These are phyloP conservation scores for Stachybotrys echinatus DNA, from an alignment of 2,329 filamentous ascomycete species.

Conservation along the genomic window DNA sequence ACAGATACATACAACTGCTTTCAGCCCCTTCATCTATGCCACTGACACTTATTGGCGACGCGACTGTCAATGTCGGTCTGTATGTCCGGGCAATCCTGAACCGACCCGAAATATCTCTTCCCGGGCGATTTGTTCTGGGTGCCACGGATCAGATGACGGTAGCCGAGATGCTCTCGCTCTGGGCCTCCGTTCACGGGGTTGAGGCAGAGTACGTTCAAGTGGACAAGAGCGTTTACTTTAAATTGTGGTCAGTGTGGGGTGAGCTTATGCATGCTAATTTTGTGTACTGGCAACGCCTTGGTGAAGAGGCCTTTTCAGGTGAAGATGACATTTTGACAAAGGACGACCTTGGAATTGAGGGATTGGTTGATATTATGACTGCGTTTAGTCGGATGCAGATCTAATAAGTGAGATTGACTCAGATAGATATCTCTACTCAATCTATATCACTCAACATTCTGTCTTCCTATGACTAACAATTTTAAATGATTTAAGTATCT, in stretches of 20 bases:
- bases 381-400: too few relatives aligned
- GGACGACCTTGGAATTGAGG: slow-evolving; percentile 17
- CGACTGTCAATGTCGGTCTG: slow-evolving; percentile 22
- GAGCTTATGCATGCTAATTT: slow-evolving; percentile 20
- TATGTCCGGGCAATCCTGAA: slow-evolving; percentile 25
- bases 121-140: slow-evolving; percentile 22
- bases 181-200: slow-evolving; percentile 20
- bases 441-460: too few relatives aligned
- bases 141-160: slow-evolving; percentile 15
- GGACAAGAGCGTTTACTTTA: slow-evolving; percentile 16
- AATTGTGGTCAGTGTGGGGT: slow-evolving; percentile 22
- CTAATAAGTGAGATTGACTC: too few relatives aligned
- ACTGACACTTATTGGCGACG: slow-evolving; percentile 23
- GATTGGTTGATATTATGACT: slow-evolving; percentile 9
- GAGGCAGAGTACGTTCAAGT: slow-evolving; percentile 17
- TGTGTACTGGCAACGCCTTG: slow-evolving; percentile 17
- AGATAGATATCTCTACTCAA: too few relatives aligned
- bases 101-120: slow-evolving; percentile 20
- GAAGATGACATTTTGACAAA: slow-evolving; percentile 16
- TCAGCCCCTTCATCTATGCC: slow-evolving; percentile 16
- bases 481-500: too few relatives aligned
- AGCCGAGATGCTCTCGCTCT: slow-evolving; percentile 21
- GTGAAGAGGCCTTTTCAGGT: slow-evolving; percentile 14
- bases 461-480: too few relatives aligned
- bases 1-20: slow-evolving; percentile 21